A percentile compares a stretch with the other conserved stretches of the same genome.
Evolutionary conservation across 495 filamentous ascomycete species (phyloP).

Genomic region (Lasiosphaeria ovina): DNA sequence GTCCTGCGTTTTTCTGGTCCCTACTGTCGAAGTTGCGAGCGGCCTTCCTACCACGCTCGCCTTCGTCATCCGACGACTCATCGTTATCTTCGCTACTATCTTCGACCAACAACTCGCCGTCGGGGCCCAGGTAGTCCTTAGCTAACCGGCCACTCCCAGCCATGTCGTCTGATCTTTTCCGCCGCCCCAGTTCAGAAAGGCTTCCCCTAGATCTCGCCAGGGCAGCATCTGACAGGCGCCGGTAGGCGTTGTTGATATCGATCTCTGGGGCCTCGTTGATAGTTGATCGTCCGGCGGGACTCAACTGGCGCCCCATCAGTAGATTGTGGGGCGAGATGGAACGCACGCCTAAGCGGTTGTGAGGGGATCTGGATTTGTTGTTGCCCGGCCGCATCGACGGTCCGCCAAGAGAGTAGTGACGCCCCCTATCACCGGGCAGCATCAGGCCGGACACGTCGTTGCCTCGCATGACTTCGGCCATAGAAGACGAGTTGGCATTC

Average conservation of each 20-base stretch:
- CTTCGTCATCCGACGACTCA: constrained; percentile 51
- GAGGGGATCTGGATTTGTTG: constrained; percentile 63
- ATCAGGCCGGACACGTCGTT: constrained; percentile 42
- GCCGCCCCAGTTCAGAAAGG: constrained; percentile 51
- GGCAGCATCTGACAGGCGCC: constrained; percentile 64
- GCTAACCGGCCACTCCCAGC: constrained; percentile 60
- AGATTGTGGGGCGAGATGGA: constrained; percentile 58
- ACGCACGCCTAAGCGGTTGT: constrained; percentile 50
- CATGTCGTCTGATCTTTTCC: constrained; percentile 40
- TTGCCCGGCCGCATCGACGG: constrained; percentile 33
- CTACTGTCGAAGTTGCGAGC: constrained; percentile 33
- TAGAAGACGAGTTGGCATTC: constrained; percentile 34
- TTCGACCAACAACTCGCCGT: constrained; percentile 56
- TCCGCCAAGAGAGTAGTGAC: constrained; percentile 48
- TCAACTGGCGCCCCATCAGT: constrained; percentile 37
- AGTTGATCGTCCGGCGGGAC: constrained; percentile 39
- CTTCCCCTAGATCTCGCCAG: constrained; percentile 54
- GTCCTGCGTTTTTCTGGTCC: constrained; percentile 30
- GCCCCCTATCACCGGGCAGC: constrained; percentile 43
- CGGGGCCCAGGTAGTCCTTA: constrained; percentile 66
- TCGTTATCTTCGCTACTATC: constrained; percentile 56
- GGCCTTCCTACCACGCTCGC: constrained; percentile 49
- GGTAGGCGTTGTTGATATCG: constrained; percentile 59
- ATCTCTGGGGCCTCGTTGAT: constrained; percentile 53
- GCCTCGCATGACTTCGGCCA: constrained; percentile 50